Conservation (phyloP, 768 basidiomycete species). For the Steccherinum ochraceum region DNA sequence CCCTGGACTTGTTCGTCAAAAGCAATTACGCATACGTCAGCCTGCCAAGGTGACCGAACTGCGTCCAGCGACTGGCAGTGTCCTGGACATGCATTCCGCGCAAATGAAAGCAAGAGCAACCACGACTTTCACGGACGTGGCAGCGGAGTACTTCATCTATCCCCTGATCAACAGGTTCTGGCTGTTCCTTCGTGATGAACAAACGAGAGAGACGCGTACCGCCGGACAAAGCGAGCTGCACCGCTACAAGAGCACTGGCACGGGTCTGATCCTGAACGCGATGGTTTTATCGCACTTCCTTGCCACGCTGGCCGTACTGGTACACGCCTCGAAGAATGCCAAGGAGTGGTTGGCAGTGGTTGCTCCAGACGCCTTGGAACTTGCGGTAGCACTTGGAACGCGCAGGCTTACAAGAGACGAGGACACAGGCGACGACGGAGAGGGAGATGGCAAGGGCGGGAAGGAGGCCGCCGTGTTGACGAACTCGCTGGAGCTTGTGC, state of each 20-base stretch:
- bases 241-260: conserved; percentile 67
- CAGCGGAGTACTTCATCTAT: conserved; percentile 82
- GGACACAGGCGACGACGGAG: conserved; percentile 11
- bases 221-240: conserved; percentile 45
- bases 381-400: conserved; percentile 76
- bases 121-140: conserved; percentile 58
- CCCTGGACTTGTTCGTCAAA: conserved; percentile 65
- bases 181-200: conserved; percentile 84
- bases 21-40: conserved; percentile 59
- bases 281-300: conserved; percentile 72
- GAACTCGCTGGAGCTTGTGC: conserved; percentile 68
- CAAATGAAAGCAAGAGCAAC: conserved; percentile 13
- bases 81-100: conserved; percentile 9
- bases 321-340: conserved; percentile 78
- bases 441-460: conserved; percentile 8
- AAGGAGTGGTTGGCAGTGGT: conserved; percentile 76
- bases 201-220: conserved; percentile 67
- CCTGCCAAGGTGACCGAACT: conserved; percentile 42
- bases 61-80: conserved; percentile 6
- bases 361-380: conserved; percentile 76
- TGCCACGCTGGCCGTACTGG: conserved; percentile 67
- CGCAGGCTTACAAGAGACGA: conserved; percentile 45
- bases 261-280: conserved; percentile 77
- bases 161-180: conserved; percentile 94
- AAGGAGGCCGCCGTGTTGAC: conserved; percentile 73